Conservation (phyloP, 1,139 yeast species). For the Suhomyces panamericanus region DNA sequence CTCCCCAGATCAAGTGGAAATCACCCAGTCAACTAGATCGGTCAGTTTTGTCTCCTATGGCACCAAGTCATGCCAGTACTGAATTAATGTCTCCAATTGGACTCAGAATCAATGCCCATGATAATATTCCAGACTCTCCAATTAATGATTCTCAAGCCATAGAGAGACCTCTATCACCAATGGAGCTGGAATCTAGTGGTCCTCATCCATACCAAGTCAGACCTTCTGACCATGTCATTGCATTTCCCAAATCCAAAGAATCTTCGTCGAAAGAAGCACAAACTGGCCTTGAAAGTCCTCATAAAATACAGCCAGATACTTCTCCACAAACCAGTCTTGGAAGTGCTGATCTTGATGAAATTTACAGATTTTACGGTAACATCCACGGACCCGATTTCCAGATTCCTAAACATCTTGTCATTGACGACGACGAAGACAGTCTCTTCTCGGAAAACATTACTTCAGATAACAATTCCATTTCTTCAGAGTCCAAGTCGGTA, state of each 20-base stretch:
- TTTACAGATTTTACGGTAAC: conserved; percentile 5
- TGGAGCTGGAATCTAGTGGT: neutral
- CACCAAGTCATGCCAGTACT: neutral
- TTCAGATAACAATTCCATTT: conserved; percentile 1
- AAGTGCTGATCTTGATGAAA: conserved; percentile 7
- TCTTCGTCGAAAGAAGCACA: neutral
- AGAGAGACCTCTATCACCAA: neutral
- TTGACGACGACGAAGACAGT: conserved; percentile 25
- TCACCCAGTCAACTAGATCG: conserved; percentile 5
- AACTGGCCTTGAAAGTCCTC: neutral
- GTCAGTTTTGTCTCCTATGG: neutral
- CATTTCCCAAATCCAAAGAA: conserved; percentile 1
- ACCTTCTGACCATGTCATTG: conserved; percentile 3
- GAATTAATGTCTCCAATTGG: neutral
- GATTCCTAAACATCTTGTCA: conserved; percentile 14
- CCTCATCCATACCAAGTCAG: conserved; percentile 1
- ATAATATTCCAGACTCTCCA: neutral
- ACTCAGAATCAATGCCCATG: too few relatives aligned
- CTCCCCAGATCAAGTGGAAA: conserved; percentile 2
- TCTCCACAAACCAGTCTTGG: conserved; percentile 8
- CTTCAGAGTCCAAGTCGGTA: conserved; percentile 2
- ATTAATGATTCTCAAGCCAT: neutral
- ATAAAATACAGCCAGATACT: neutral
- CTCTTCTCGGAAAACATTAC: conserved; percentile 21
- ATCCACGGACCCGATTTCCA: conserved; percentile 5